Base-by-base conservation (phyloP, 208 protist genomes). In the Sergeia podlipaevii region DNA sequence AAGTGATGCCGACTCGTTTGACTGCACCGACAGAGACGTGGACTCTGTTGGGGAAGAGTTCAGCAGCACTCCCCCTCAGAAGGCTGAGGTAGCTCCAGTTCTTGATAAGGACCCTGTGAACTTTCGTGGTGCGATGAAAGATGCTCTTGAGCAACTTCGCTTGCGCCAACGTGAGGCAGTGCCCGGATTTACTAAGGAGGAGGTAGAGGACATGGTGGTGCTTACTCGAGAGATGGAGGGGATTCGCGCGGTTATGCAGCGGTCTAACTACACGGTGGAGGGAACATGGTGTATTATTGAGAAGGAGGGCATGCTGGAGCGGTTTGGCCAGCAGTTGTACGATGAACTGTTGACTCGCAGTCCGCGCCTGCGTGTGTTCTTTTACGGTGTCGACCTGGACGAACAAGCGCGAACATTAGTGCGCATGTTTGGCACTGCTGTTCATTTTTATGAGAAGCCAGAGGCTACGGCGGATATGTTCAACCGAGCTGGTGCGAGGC, bases 261-360 rank as follows among this genome's bases (percentile, higher is more conserved):
- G 66, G 21, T 76, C 62, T 11, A 41, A 81, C 46, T 77, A 70
- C 50, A 88, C 80, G 5, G 68, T 86, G 6, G 55, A 77, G 44
- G 76, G 74, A 17, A 85, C 80, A 33, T 91, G 84, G 77, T 70
- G 71, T 21, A 67, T 78, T 23, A 10, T 91, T 6, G 74, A 88
- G 46, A 71, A 74, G 38, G 60, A 77, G 38, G 64, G 59, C 24
- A 71, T 68, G 49, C 8, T 88, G 39, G 72, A 82, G 46, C 55
- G 59, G 11, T 85, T 91, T 24, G 72, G 63, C 2, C 69, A 78
- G 46, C 64, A 75, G 29, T 45, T 91, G 18, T 87, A 88, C 70
- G 64, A 80, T 21, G 74, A 83, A 34, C 57, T 88, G 21, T 65
- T 83, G 20, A 71, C 67, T 0, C 56, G 43, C 18, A 87, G 80